phyloP scores from a whole-genome alignment of 176 grass and related monocot species.

The Tuctoria greenei region DNA sequence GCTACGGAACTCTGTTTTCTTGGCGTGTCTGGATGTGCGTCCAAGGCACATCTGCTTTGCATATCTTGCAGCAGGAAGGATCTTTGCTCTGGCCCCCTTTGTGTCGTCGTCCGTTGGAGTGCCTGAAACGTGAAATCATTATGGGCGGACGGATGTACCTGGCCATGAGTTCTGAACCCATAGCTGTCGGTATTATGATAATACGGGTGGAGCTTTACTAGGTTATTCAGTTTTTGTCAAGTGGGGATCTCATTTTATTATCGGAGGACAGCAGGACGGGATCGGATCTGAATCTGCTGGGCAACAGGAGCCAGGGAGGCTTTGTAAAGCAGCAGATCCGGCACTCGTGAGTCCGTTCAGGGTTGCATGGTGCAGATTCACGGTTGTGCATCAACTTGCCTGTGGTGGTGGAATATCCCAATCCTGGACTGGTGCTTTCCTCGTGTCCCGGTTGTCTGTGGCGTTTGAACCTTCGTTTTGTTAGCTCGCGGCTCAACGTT shows the following conservation, averaged over 20 bases:
- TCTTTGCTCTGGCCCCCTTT: background rate
- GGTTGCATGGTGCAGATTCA: background rate
- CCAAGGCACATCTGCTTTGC: background rate
- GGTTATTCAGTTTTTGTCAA: background rate
- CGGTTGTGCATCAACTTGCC: background rate
- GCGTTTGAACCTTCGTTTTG: background rate
- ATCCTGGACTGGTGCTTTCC: background rate
- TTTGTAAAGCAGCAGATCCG: background rate
- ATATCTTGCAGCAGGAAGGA: background rate
- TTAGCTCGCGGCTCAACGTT: background rate
- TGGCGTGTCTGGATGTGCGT: background rate
- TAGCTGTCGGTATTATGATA: background rate
- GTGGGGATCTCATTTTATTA: background rate
- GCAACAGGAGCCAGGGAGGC: background rate
- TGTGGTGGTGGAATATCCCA: background rate
- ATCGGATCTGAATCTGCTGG: conserved; percentile 4
- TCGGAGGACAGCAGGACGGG: background rate
- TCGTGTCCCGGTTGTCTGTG: background rate
- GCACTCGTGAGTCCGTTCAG: conserved; percentile 8
- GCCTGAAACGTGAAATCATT: background rate
- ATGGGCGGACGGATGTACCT: too few species aligned
- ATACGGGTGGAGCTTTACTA: background rate
- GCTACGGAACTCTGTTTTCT: background rate
- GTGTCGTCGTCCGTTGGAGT: background rate
- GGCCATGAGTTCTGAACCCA: background rate